These are phyloP conservation scores for Melampsora occidentalis DNA, from an alignment of 1,284 basidiomycete species.

Conservation along the genomic window DNA sequence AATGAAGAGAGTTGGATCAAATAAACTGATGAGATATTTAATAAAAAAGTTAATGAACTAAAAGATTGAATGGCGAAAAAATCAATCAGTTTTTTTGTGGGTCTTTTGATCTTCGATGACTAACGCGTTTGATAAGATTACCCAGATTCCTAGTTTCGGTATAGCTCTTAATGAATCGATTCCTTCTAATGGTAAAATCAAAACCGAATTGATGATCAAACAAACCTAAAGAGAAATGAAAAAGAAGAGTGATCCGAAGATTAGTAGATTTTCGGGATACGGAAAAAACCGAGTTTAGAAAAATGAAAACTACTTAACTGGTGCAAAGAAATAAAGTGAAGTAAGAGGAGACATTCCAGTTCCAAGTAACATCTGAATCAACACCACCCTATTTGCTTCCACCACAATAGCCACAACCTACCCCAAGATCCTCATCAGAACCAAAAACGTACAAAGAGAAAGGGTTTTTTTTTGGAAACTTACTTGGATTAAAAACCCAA, in stretches of 20 bases:
- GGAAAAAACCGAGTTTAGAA: not conserved
- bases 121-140: not conserved
- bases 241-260: not conserved
- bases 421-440: not conserved
- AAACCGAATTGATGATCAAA: not conserved
- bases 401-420: not conserved
- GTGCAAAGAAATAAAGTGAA: constrained; percentile 4
- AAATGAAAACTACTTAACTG: not conserved
- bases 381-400: not conserved
- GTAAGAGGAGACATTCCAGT: not conserved
- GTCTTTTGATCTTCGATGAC: not conserved
- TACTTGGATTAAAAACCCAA: not conserved
- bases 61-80: not conserved
- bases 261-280: not conserved
- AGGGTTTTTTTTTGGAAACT: not conserved
- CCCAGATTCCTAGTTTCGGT: not conserved
- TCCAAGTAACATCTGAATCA: not conserved
- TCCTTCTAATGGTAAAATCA: not conserved
- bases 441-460: no score
- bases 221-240: not conserved
- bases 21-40: constrained; percentile 1
- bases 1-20: constrained; percentile 4
- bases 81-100: no score
- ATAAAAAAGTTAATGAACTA: constrained; percentile 6
- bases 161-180: not conserved